A percentile compares a stretch with the other conserved stretches of the same genome.
Evolutionary conservation across 176 grass and related monocot genomes (phyloP).

Genomic region (Triticum urartu): DNA sequence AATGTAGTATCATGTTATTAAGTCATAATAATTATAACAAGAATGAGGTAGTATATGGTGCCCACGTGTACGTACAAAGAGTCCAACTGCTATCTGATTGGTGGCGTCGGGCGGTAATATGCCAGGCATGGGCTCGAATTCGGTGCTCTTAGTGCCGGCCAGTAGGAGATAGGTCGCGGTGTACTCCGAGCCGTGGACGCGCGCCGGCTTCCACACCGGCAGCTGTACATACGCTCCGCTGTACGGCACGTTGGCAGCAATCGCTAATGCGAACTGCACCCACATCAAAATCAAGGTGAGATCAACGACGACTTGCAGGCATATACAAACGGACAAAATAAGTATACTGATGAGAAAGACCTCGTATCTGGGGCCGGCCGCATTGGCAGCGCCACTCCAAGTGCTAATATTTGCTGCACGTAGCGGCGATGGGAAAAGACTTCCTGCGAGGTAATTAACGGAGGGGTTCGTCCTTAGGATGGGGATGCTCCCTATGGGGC

Average conservation of each 20-base stretch:
- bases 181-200: background rate
- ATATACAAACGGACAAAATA: no score
- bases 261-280: background rate
- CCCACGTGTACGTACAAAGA: background rate
- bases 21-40: no score
- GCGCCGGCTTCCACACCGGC: background rate
- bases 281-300: background rate
- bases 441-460: background rate
- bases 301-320: no score
- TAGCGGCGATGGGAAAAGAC: background rate
- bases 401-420: background rate
- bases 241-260: background rate
- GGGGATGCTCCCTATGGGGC: background rate
- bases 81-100: background rate
- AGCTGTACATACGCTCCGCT: background rate
- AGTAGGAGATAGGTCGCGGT: background rate
- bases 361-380: no score
- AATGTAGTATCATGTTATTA: background rate
- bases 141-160: background rate
- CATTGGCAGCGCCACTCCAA: no score
- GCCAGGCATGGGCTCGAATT: background rate
- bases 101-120: background rate
- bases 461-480: background rate
- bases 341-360: no score
- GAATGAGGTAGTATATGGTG: background rate